Evolutionary conservation across 1,139 yeast genomes (phyloP).

Genomic region (Tardiomyces digboiensis): DNA sequence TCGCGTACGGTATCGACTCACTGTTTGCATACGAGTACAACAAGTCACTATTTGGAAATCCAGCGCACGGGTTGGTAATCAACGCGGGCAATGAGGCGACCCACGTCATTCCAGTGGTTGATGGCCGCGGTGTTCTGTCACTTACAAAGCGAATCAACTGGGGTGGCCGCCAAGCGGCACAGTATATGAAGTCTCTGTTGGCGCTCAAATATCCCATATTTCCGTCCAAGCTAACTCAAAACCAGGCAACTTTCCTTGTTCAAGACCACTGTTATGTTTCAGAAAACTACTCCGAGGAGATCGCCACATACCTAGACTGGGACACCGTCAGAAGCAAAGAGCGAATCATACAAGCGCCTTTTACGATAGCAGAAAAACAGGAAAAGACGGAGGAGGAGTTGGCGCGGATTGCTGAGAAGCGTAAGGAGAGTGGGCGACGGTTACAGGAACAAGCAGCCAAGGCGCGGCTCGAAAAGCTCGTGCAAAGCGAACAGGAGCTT

Average conservation of each 20-base stretch:
- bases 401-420: slow-evolving; percentile 63
- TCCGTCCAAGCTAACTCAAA: slow-evolving; percentile 58
- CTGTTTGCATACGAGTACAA: slow-evolving; percentile 57
- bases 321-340: slow-evolving; percentile 59
- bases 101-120: slow-evolving; percentile 68
- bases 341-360: slow-evolving; percentile 76
- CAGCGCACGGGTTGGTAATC: slow-evolving; percentile 62
- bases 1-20: slow-evolving; percentile 74
- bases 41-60: slow-evolving; percentile 25
- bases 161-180: slow-evolving; percentile 77
- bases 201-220: slow-evolving; percentile 86
- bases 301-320: slow-evolving; percentile 46
- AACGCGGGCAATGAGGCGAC: slow-evolving; percentile 82
- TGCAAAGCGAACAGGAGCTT: slow-evolving; percentile 73
- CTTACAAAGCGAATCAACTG: slow-evolving; percentile 80
- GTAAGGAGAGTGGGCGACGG: slow-evolving; percentile 79
- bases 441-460: slow-evolving; percentile 91
- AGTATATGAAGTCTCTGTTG: slow-evolving; percentile 52
- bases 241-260: slow-evolving; percentile 59
- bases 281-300: slow-evolving; percentile 54
- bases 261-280: slow-evolving; percentile 77
- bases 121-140: slow-evolving; percentile 51
- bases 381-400: slow-evolving; percentile 82
- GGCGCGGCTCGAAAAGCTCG: slow-evolving; percentile 67
- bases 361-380: slow-evolving; percentile 49